Evolutionary conservation across 345 rosid species (phyloP).

Genomic region (thale cress (Arabidopsis thaliana)): DNA sequence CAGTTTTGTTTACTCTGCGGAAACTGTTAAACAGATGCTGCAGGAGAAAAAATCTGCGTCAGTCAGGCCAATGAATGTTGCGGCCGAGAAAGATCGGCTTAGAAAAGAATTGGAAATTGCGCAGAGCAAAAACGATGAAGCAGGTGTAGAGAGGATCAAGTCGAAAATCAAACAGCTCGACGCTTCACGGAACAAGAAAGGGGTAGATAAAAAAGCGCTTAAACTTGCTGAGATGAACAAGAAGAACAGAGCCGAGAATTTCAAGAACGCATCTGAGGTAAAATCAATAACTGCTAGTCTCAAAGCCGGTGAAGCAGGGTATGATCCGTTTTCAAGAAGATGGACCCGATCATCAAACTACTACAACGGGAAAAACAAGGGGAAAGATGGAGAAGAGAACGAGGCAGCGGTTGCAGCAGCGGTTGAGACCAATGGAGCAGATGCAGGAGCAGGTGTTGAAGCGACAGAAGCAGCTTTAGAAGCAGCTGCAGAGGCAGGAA

Average conservation of each 20-base stretch:
- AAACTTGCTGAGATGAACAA: constrained; percentile 96
- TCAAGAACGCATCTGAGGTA: constrained; percentile 85
- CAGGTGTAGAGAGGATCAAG: constrained; percentile 80
- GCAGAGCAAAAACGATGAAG: constrained; percentile 68
- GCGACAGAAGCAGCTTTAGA: constrained; percentile 78
- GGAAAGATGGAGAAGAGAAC: constrained; percentile 38
- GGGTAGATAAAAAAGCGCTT: constrained; percentile 72
- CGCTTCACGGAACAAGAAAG: constrained; percentile 72
- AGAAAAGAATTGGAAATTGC: constrained; percentile 88
- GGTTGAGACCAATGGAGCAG: constrained; percentile 42
- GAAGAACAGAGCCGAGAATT: constrained; percentile 93
- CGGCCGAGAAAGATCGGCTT: constrained; percentile 94
- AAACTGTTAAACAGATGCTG: constrained; percentile 94
- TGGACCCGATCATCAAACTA: constrained; percentile 98
- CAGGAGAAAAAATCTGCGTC: constrained; percentile 94
- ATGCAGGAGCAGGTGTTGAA: constrained; percentile 37
- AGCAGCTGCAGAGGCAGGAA: constrained; percentile 99
- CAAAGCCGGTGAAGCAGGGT: constrained; percentile 98
- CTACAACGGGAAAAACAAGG: constrained; percentile 62
- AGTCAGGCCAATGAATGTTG: constrained; percentile 85
- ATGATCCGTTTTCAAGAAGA: constrained; percentile 98
- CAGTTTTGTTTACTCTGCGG: constrained; percentile 87
- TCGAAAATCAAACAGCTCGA: constrained; percentile 77
- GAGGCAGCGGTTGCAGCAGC: constrained; percentile 41
- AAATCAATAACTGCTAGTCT: constrained; percentile 61